These are phyloP conservation scores for Bryum argenteum DNA, from an alignment of 225 moss, liverwort and hornwort species.

Conservation along the genomic window DNA sequence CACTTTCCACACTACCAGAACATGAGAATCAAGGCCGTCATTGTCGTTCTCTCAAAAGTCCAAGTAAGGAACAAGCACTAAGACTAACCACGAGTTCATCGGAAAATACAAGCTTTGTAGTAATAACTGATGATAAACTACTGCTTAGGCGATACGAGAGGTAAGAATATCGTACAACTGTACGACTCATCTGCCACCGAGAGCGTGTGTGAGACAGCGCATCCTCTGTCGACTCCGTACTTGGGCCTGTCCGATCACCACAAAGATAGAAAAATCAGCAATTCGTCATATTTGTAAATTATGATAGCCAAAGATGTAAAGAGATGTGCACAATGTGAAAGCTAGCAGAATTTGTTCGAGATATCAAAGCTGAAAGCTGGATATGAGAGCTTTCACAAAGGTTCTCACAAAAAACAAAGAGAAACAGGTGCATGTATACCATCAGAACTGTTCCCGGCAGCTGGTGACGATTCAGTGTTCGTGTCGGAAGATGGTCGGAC, in stretches of 20 bases:
- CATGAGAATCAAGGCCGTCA: background rate
- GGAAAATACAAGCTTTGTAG: constrained; percentile 1
- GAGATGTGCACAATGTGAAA: background rate
- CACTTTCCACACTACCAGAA: background rate
- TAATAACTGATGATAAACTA: background rate
- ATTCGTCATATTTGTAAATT: constrained; percentile 4
- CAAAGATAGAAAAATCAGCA: background rate
- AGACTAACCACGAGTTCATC: constrained; percentile 1
- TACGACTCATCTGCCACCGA: constrained; percentile 98
- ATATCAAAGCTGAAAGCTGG: too few species aligned
- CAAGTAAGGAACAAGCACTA: background rate
- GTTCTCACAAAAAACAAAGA: constrained; percentile 19
- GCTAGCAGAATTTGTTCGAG: background rate
- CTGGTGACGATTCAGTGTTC: constrained; percentile 48
- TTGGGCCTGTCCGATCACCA: constrained; percentile 55
- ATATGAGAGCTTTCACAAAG: background rate
- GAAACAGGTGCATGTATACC: constrained; percentile 30
- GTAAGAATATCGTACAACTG: constrained; percentile 59
- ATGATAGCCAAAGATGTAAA: background rate
- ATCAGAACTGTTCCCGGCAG: constrained; percentile 46
- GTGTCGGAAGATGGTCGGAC: constrained; percentile 53
- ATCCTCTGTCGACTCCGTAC: constrained; percentile 85
- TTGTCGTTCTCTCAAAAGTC: background rate
- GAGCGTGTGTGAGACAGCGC: constrained; percentile 86
- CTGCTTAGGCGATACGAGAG: background rate